phyloP scores from a whole-genome alignment of 441 rosid species.

The Viola pubescens region DNA sequence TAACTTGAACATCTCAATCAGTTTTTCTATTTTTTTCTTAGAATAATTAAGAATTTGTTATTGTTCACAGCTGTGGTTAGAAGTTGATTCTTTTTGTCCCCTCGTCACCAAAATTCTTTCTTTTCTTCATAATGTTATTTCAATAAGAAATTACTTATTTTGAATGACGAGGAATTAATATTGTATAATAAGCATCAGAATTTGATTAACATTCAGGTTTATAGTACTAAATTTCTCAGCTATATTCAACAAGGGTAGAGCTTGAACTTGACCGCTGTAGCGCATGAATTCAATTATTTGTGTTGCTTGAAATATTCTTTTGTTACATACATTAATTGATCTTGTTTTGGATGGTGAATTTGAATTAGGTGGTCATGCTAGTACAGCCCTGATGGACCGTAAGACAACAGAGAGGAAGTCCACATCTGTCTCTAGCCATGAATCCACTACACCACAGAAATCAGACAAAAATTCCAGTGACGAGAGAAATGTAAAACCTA shows the following conservation, averaged over 20 bases:
- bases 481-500: constrained; percentile 17
- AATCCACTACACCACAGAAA: constrained; percentile 9
- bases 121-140: neutral
- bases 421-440: constrained; percentile 19
- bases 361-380: constrained; percentile 17
- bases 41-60: neutral
- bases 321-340: neutral
- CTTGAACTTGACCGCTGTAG: neutral
- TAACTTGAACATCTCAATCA: neutral
- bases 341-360: too few species aligned
- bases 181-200: neutral
- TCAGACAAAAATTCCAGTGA: constrained; percentile 21
- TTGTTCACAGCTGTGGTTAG: neutral
- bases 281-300: neutral
- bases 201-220: neutral
- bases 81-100: neutral
- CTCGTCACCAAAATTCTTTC: neutral
- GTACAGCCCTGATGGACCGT: constrained; percentile 19
- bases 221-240: neutral
- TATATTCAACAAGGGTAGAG: neutral
- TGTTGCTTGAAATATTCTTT: neutral
- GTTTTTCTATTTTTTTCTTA: neutral
- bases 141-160: neutral
- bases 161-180: too few species aligned
- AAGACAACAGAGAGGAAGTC: constrained; percentile 28